phyloP scores from a whole-genome alignment of 2,329 filamentous ascomycete genomes.

The Fusarium heterosporum region DNA sequence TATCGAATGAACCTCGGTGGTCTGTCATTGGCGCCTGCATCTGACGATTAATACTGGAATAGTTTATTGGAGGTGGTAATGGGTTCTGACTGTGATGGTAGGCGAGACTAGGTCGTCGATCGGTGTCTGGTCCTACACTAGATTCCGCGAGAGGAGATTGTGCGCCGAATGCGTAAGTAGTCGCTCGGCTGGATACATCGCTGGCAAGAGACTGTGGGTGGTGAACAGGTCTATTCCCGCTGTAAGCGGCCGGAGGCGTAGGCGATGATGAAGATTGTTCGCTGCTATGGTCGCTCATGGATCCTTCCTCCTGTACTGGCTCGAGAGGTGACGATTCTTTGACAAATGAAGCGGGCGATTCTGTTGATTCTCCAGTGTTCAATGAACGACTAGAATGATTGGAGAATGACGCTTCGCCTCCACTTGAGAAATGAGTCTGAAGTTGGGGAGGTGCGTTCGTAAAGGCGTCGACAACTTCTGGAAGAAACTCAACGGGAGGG shows the following conservation, averaged over 20 bases:
- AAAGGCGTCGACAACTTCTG: slow-evolving; percentile 61
- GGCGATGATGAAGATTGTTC: slow-evolving; percentile 30
- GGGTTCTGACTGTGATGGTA: slow-evolving; percentile 44
- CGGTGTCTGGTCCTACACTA: slow-evolving; percentile 18
- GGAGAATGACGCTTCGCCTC: slow-evolving; percentile 24
- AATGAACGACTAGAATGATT: slow-evolving; percentile 17
- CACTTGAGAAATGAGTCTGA: slow-evolving; percentile 24
- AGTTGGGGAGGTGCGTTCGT: slow-evolving; percentile 36
- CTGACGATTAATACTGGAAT: slow-evolving; percentile 39
- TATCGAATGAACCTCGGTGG: slow-evolving; percentile 35
- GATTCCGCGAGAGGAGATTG: slow-evolving; percentile 18
- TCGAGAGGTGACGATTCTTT: slow-evolving; percentile 47
- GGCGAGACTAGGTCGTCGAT: slow-evolving; percentile 37
- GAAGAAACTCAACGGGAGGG: slow-evolving; percentile 70
- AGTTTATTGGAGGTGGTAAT: slow-evolving; percentile 27
- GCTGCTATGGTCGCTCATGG: slow-evolving; percentile 26
- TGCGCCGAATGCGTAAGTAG: slow-evolving; percentile 15
- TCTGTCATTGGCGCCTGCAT: slow-evolving; percentile 36
- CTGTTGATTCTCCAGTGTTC: slow-evolving; percentile 35
- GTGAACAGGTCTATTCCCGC: slow-evolving; percentile 18
- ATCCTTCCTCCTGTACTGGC: slow-evolving; percentile 43
- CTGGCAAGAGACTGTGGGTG: slow-evolving; percentile 25
- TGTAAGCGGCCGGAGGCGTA: slow-evolving; percentile 26
- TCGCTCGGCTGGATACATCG: slow-evolving; percentile 5
- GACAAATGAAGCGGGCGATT: slow-evolving; percentile 30